Evolutionary conservation across 768 basidiomycete species (phyloP).

Genomic region (Cystofilobasidium ferigula): DNA sequence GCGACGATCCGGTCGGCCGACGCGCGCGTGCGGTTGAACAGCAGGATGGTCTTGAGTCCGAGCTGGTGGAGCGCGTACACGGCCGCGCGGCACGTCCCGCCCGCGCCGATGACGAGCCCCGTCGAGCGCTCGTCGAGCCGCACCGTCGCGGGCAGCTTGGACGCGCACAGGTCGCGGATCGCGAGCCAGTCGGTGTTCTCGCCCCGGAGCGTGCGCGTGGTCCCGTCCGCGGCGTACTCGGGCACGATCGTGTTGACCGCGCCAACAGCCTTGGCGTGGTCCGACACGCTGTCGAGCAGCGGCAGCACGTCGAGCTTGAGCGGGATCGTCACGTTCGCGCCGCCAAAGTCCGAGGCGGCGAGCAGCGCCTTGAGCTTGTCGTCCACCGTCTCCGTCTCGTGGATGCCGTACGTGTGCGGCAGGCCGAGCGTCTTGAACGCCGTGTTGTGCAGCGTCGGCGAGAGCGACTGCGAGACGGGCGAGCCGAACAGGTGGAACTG

Average conservation of each 20-base stretch:
- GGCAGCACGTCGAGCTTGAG: slow-evolving; percentile 84
- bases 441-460: slow-evolving; percentile 85
- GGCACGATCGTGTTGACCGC: slow-evolving; percentile 91
- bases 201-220: slow-evolving; percentile 53
- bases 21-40: slow-evolving; percentile 71
- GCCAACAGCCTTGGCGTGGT: slow-evolving; percentile 72
- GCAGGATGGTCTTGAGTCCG: slow-evolving; percentile 58
- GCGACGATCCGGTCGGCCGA: slow-evolving; percentile 61
- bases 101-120: slow-evolving; percentile 83
- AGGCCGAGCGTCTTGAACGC: slow-evolving; percentile 69
- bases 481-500: slow-evolving; percentile 78
- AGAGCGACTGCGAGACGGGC: slow-evolving; percentile 80
- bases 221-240: slow-evolving; percentile 40
- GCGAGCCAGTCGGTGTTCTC: slow-evolving; percentile 97
- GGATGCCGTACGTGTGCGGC: slow-evolving; percentile 66
- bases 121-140: slow-evolving; percentile 41
- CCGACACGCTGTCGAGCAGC: slow-evolving; percentile 64
- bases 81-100: slow-evolving; percentile 87
- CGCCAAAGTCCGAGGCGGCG: slow-evolving; percentile 65
- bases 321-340: slow-evolving; percentile 93
- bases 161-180: slow-evolving; percentile 49
- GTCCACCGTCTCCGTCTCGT: slow-evolving; percentile 60
- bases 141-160: slow-evolving; percentile 39
- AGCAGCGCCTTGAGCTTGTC: slow-evolving; percentile 57
- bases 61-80: slow-evolving; percentile 73